Base-by-base conservation (phyloP, 2,329 filamentous ascomycete species). In the Colletotrichum trifolii region DNA sequence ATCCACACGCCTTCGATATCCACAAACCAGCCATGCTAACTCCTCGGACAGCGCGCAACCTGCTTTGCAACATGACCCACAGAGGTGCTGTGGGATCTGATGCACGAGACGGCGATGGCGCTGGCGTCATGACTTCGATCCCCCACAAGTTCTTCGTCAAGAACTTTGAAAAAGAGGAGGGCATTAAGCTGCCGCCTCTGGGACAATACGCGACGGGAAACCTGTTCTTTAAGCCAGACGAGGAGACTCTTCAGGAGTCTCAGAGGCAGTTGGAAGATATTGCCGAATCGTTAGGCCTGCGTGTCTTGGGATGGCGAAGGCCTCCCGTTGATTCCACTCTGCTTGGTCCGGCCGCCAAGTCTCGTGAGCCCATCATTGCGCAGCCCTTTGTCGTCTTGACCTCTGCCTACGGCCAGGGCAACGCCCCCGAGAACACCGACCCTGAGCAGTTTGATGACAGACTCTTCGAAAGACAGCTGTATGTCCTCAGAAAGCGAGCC, bases 51-150 rank as follows among this genome's bases (percentile, higher is more conserved):
- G 93, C 94, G 71, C 91, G 93, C 71, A 97, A 94, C 81, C 86
- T 99, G 68, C 89, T 99, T 69, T 99, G 96, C 87, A 98, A 99
- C 87, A 99, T 99, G 96, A 98, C 96, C 85, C 96, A 99, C 85
- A 91, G 96, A 78, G 96, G 96, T 85, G 96, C 96, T 69, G 95
- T 98, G 73, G 96, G 96, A 72, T 98, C 96, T 67, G 96, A 99
- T 84, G 94, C 94, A 75, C 91, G 96, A 85, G 96, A 99, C 78
- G 96, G 96, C 77, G 96, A 99, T 78, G 96, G 96, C 78, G 96
- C 96, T 73, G 96, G 96, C 87, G 95, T 98, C 76, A 99, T 99
- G 96, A 98, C 95, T 71, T 97, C 94, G 66, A 97, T 99, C 74
- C 96, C 96, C 66, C 95, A 98, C 85, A 94, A 91, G 80, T 98